A percentile compares a stretch with the other conserved stretches of the same genome.
phyloP scores from a whole-genome alignment of 495 filamentous ascomycete genomes.

The Xylaria longipes region DNA sequence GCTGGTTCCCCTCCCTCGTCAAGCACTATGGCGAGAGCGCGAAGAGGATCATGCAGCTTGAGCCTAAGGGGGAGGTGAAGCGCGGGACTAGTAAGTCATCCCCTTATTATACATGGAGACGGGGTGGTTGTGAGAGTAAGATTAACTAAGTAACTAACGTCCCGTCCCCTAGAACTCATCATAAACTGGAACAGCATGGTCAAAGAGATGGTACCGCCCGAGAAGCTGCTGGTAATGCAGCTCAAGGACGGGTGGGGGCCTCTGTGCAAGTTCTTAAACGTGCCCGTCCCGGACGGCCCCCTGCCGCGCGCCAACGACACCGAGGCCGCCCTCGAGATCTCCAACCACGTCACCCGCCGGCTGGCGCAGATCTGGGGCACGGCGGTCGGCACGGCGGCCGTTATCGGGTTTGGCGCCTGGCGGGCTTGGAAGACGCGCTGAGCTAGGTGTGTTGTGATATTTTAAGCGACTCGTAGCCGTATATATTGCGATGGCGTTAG shows the following conservation, averaged over 20 bases:
- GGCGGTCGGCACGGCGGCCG: constrained; percentile 9
- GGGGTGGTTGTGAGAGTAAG: neutral
- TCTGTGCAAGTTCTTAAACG: constrained; percentile 55
- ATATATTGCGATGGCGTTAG: neutral
- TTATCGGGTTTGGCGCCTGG: constrained; percentile 19
- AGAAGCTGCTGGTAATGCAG: constrained; percentile 53
- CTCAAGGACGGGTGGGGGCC: constrained; percentile 59
- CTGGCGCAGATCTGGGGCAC: constrained; percentile 21
- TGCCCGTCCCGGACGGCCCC: constrained; percentile 46
- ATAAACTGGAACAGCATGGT: constrained; percentile 37
- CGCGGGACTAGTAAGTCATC: constrained; percentile 8
- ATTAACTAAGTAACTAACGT: neutral
- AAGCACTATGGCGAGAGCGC: constrained; percentile 14
- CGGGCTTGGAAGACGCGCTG: constrained; percentile 20
- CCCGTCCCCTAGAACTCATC: neutral
- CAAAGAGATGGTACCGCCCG: constrained; percentile 47
- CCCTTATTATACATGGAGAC: no score
- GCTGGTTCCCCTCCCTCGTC: constrained; percentile 28
- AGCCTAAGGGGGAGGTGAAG: constrained; percentile 15
- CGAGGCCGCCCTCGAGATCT: constrained; percentile 14
- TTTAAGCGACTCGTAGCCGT: neutral
- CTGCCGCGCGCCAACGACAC: constrained; percentile 50
- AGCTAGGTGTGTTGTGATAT: neutral
- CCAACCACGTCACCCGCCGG: constrained; percentile 12
- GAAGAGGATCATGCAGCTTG: constrained; percentile 1